Conservation (phyloP, 257 asterid genomes). For the Solanum boliviense region DNA sequence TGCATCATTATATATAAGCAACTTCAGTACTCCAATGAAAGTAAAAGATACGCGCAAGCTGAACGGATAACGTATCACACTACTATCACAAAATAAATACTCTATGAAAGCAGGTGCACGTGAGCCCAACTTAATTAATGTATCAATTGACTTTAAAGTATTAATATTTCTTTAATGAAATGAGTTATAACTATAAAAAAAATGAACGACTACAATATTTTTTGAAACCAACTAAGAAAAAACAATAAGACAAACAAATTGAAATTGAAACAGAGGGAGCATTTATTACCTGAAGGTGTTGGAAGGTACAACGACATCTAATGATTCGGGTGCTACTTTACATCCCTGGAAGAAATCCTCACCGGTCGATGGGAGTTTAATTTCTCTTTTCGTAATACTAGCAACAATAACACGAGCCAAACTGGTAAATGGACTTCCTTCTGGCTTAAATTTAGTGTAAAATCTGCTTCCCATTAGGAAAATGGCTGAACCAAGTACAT, state of each 20-base stretch:
- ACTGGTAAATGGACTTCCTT: slow-evolving; percentile 6
- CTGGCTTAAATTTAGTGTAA: slow-evolving; percentile 4
- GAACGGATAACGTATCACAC: too few relatives aligned
- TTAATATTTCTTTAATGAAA: too few relatives aligned
- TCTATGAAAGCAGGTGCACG: too few relatives aligned
- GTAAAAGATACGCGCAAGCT: not conserved
- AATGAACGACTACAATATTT: not conserved
- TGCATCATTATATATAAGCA: not conserved
- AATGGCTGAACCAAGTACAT: slow-evolving; percentile 13
- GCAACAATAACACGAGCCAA: slow-evolving; percentile 10
- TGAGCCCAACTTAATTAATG: too few relatives aligned
- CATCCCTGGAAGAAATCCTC: not conserved
- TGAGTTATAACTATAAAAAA: too few relatives aligned
- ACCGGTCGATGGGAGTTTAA: not conserved
- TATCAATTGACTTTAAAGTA: too few relatives aligned
- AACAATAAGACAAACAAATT: too few relatives aligned
- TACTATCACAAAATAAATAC: too few relatives aligned
- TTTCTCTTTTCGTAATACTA: not conserved
- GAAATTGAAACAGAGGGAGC: too few relatives aligned
- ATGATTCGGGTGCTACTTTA: not conserved
- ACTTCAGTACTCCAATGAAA: not conserved
- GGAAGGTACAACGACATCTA: not conserved
- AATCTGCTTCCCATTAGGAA: slow-evolving; percentile 25
- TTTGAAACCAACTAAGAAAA: not conserved
- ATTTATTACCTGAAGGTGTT: slow-evolving; percentile 1